Evolutionary conservation across 192 early-diverging fungal genomes (phyloP).

Genomic region (Backusella macrospora): DNA sequence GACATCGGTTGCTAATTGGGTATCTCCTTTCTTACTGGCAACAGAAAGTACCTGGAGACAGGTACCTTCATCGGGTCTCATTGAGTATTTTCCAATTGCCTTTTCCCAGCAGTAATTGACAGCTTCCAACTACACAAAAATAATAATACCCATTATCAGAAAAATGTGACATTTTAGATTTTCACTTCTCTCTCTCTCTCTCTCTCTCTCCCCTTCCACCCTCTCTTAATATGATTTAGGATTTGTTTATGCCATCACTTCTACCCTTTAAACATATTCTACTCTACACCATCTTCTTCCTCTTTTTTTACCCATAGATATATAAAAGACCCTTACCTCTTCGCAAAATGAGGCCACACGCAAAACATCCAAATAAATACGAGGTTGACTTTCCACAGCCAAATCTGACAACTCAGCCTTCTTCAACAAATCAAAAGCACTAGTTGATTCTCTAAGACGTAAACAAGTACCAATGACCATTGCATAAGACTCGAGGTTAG

Average conservation of each 20-base stretch:
- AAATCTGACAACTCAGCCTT: constrained; percentile 44
- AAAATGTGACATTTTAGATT: neutral
- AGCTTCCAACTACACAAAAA: constrained; percentile 42
- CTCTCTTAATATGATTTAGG: neutral
- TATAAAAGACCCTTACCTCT: constrained; percentile 40
- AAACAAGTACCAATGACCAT: constrained; percentile 38
- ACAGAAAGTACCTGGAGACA: constrained; percentile 49
- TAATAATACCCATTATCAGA: neutral
- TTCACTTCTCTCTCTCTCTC: neutral
- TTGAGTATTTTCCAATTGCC: constrained; percentile 32
- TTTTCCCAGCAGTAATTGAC: constrained; percentile 54
- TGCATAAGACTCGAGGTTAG: constrained; percentile 34
- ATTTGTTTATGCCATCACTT: neutral
- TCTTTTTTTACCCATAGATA: no score
- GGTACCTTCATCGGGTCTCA: constrained; percentile 53
- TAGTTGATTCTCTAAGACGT: constrained; percentile 34
- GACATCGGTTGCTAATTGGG: constrained; percentile 45
- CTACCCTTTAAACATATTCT: neutral
- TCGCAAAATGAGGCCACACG: constrained; percentile 45
- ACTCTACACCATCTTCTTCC: neutral
- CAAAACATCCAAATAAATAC: constrained; percentile 45
- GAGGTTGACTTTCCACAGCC: constrained; percentile 36
- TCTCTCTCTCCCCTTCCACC: neutral
- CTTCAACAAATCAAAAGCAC: constrained; percentile 46
- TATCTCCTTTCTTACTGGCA: constrained; percentile 45